Evolutionary conservation across 139 green algal genomes (phyloP), one percentile per base, ranked within the genome.

Genomic region (Chlamydomonas schloesseri): DNA sequence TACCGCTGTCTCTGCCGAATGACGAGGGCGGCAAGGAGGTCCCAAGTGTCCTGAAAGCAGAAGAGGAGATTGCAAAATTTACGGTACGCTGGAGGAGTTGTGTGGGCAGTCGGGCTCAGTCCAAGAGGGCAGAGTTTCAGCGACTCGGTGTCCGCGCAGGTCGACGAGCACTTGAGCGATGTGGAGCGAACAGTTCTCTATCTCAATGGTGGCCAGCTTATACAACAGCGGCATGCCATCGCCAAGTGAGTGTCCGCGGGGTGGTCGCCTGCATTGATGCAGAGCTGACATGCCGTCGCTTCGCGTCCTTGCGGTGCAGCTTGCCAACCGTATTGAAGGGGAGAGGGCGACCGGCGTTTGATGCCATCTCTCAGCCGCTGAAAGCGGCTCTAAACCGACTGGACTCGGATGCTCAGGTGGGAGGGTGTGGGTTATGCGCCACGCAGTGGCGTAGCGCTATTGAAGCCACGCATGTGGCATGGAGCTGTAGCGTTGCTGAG

Each of bases 171-270:
- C 37, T 53, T 92, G 24, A 89, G 71, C 50, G 89, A 92, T 24
- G 73, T 89, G 23, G 89, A 92, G 47, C 74, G 89, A 0, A 92
- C 89, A 36, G 82, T 90, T 21, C 75, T 92, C 31, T 92, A 87
- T 65, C 55, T 92, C 0, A 92, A 92, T 71, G 85, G 85, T 15
- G 89, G 89, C 9, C 81, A 89, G 55, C 53, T 81, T 26, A 84
- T 92, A 13, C 89, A 92, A 70, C 89, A 92, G 81, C 47, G 71
- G 15, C 89, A 92, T 86, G 89, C 89, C 26, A 90, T 92, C 42
- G 75, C 76, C 5, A 92, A 92, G 89, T 92, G 50, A 57, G 89
- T 84, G 15, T 46, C 78, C 62, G 29, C 28, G 62, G 31, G 42
- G n/a, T 28, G 17, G 3, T 37, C 13, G 71, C 26, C 34, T 17